Percentiles rank a stretch among this genome's conserved stretches.
Conservation (phyloP, 805 yeast genomes). For the Candida quercuum region DNA sequence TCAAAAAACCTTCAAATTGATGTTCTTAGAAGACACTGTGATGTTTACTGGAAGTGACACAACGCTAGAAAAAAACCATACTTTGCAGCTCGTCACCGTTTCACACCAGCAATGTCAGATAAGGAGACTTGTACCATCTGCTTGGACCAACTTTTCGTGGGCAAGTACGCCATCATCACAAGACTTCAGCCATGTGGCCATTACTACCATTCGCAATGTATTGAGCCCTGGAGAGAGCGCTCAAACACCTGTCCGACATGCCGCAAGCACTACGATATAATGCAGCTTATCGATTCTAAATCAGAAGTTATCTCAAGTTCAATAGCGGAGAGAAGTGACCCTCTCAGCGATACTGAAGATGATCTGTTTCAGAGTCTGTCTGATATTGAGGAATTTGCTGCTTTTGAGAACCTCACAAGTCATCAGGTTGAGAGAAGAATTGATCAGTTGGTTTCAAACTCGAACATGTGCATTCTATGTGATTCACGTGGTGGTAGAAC, state of each 20-base stretch:
- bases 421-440: constrained; percentile 15
- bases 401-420: neutral
- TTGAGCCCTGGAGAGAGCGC: constrained; percentile 49
- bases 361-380: constrained; percentile 17
- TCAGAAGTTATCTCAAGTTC: constrained; percentile 10
- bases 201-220: constrained; percentile 51
- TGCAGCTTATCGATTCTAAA: constrained; percentile 27
- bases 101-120: constrained; percentile 4
- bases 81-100: too few species aligned
- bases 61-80: too few species aligned
- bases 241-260: constrained; percentile 62
- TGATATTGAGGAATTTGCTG: constrained; percentile 2
- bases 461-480: constrained; percentile 20
- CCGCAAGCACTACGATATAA: constrained; percentile 37
- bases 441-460: constrained; percentile 16
- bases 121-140: constrained; percentile 54
- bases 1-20: neutral
- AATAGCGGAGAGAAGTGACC: constrained; percentile 10
- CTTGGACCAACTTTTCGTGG: constrained; percentile 33
- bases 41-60: neutral
- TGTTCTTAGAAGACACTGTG: neutral
- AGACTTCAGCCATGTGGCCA: constrained; percentile 46
- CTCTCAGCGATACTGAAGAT: constrained; percentile 3
- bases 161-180: constrained; percentile 17
- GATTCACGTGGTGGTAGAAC: constrained; percentile 15